Evolutionary conservation across 164 flowering plant species (phyloP).

Genomic region (Saururus chinensis): DNA sequence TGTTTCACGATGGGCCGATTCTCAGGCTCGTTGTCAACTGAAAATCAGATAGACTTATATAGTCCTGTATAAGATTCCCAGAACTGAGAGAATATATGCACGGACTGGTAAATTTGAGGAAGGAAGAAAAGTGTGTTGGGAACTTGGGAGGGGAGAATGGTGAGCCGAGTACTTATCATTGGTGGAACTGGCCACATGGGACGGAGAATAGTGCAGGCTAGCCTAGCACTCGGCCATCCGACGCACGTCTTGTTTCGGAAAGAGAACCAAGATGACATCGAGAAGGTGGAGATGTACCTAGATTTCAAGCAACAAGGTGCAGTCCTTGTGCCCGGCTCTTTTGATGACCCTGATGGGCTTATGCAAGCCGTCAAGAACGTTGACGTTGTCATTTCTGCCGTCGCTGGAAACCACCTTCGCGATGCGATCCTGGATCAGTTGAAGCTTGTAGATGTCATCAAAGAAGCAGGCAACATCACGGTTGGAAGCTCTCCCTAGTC

Average conservation of each 20-base stretch:
- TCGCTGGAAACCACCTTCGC: constrained; percentile 2
- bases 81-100: too few relatives aligned
- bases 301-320: constrained; percentile 5
- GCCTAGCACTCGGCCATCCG: constrained; percentile 6
- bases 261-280: constrained; percentile 3
- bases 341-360: constrained; percentile 1
- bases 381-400: constrained; percentile 1
- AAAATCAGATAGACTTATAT: too few relatives aligned
- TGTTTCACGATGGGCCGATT: too few relatives aligned
- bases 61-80: too few relatives aligned
- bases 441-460: constrained; percentile 5
- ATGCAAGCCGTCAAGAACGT: not conserved
- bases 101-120: not conserved
- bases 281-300: constrained; percentile 6
- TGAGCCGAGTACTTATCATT: not conserved
- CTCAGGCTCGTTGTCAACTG: too few relatives aligned
- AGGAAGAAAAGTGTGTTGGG: too few relatives aligned
- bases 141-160: not conserved
- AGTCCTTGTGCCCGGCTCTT: constrained; percentile 3
- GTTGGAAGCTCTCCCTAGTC: not conserved
- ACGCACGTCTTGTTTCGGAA: constrained; percentile 1
- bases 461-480: constrained; percentile 3
- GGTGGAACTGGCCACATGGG: constrained; percentile 8
- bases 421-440: constrained; percentile 5
- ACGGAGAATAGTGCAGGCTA: constrained; percentile 1